A percentile compares a stretch with the other conserved stretches of the same genome.
Conservation (phyloP, 2,329 filamentous ascomycete species). For the Pyrenophora seminiperda region DNA sequence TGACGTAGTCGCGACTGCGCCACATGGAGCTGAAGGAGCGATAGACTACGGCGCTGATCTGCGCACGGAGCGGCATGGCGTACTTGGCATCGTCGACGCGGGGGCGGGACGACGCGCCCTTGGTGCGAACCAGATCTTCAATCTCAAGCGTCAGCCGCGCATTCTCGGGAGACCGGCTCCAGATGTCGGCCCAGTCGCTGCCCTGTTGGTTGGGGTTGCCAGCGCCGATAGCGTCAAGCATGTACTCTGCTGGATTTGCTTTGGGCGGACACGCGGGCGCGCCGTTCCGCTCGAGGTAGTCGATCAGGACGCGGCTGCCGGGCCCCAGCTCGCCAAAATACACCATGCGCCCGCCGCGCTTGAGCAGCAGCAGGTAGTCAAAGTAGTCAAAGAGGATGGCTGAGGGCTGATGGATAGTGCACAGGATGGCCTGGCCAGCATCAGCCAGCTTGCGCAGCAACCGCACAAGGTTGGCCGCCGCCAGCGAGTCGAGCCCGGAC, state of each 20-base stretch:
- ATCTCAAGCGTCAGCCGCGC: too few species aligned
- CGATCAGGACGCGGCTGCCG: constrained; percentile 66
- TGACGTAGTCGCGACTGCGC: too few species aligned
- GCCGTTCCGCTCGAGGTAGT: constrained; percentile 75
- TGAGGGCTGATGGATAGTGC: constrained; percentile 92
- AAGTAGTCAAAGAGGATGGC: constrained; percentile 89
- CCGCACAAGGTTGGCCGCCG: constrained; percentile 84
- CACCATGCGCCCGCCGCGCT: constrained; percentile 72
- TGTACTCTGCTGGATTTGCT: constrained; percentile 79
- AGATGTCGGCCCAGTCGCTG: constrained; percentile 51
- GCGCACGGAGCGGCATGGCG: too few species aligned
- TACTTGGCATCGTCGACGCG: too few species aligned
- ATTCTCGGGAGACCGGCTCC: constrained; percentile 39
- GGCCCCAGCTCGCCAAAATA: constrained; percentile 80
- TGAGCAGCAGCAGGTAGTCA: constrained; percentile 75
- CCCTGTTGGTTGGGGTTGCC: constrained; percentile 31
- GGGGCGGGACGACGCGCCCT: too few species aligned
- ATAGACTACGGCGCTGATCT: too few species aligned
- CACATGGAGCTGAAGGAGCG: too few species aligned
- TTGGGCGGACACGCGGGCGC: constrained; percentile 65
- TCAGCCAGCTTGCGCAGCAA: constrained; percentile 84
- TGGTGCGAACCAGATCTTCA: too few species aligned
- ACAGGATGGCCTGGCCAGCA: constrained; percentile 78
- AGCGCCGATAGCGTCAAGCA: constrained; percentile 60
- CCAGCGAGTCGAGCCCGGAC: constrained; percentile 78